A percentile compares a stretch with the other conserved stretches of the same genome.
Evolutionary conservation across 176 grass and related monocot genomes (phyloP).

Genomic region (Dendrocalamus sinicus): DNA sequence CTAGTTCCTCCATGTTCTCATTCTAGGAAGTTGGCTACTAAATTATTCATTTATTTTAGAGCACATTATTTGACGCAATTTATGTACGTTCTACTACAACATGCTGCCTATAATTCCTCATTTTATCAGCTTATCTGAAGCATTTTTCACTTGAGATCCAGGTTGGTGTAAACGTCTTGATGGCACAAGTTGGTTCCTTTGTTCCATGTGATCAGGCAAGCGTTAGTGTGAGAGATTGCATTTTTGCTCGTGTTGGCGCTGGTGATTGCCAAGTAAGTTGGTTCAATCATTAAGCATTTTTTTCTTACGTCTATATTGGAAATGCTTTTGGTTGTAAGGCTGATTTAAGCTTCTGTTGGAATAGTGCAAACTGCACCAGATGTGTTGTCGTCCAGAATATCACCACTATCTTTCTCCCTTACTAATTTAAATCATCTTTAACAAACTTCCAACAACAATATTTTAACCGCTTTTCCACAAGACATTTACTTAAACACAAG

Average conservation of each 20-base stretch:
- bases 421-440: too few relatives aligned
- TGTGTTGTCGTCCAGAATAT: too few relatives aligned
- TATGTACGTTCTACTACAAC: neutral
- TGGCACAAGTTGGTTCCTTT: constrained; percentile 97
- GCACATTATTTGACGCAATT: neutral
- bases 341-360: constrained; percentile 27
- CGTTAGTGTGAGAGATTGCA: constrained; percentile 91
- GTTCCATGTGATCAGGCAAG: constrained; percentile 88
- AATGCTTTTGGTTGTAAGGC: constrained; percentile 27
- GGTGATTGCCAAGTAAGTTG: constrained; percentile 96
- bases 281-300: constrained; percentile 15
- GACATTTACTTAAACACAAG: too few relatives aligned
- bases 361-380: neutral
- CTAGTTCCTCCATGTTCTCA: neutral
- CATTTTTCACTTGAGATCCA: constrained; percentile 53
- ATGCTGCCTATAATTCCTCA: constrained; percentile 11
- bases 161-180: constrained; percentile 93
- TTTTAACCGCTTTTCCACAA: too few relatives aligned
- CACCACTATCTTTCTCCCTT: too few relatives aligned
- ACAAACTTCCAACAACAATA: too few relatives aligned
- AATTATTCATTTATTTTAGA: constrained; percentile 20
- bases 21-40: neutral
- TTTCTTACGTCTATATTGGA: constrained; percentile 27
- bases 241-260: constrained; percentile 99
- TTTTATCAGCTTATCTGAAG: constrained; percentile 36